Conservation (phyloP, 768 basidiomycete species). For the Suillus cothurnatus region DNA sequence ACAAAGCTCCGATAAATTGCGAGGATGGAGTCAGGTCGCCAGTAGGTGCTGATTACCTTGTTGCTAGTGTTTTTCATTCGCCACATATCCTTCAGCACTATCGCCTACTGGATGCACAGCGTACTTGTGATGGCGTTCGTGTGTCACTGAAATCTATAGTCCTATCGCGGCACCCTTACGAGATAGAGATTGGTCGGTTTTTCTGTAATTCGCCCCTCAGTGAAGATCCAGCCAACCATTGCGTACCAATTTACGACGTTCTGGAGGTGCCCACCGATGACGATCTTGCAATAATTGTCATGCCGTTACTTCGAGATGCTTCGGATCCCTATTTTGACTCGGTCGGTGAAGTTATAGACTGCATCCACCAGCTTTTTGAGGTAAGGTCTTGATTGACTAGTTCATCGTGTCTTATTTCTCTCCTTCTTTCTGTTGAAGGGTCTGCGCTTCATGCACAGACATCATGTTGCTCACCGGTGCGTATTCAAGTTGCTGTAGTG, state of each 20-base stretch:
- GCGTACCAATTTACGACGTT: conserved; percentile 26
- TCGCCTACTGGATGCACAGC: conserved; percentile 26
- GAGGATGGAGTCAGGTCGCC: conserved; percentile 1
- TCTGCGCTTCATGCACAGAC: conserved; percentile 39
- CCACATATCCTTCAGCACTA: background rate
- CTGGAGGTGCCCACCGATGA: conserved; percentile 4
- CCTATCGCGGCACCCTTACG: conserved; percentile 14
- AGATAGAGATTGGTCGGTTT: conserved; percentile 18
- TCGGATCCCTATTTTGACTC: conserved; percentile 21
- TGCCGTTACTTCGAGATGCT: conserved; percentile 23
- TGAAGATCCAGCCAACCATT: conserved; percentile 21
- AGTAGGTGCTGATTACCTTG: background rate
- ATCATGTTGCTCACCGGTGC: conserved; percentile 40
- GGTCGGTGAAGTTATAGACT: conserved; percentile 26
- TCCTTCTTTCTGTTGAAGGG: conserved; percentile 26
- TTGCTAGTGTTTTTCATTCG: too few species aligned
- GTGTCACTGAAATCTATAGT: conserved; percentile 32
- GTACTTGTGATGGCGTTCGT: conserved; percentile 21
- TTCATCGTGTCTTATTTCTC: background rate
- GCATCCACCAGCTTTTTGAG: conserved; percentile 25
- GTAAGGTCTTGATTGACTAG: conserved; percentile 10
- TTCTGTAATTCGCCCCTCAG: conserved; percentile 10
- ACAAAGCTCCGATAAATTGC: conserved; percentile 3
- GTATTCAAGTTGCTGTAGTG: conserved; percentile 4
- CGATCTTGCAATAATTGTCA: conserved; percentile 21